Percentiles rank a stretch among this genome's conserved stretches.
These are phyloP conservation scores for Kuraishia cidri DNA, from an alignment of 805 yeast species.

Conservation along the genomic window DNA sequence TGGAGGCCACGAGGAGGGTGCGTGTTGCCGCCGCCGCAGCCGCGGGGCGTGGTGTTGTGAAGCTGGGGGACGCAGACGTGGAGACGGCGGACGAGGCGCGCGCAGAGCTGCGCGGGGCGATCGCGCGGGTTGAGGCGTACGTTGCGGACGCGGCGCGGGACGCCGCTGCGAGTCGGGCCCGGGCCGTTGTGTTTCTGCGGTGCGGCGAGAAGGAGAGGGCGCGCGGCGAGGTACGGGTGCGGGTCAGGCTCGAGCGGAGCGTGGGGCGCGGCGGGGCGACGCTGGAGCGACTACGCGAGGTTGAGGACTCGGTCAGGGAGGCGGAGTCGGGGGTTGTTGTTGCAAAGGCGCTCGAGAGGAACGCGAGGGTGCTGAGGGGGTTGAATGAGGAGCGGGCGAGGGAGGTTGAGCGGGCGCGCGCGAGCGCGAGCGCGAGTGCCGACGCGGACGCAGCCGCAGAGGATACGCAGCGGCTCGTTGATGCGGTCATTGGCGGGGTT, in stretches of 20 bases:
- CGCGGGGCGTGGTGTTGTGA: no score
- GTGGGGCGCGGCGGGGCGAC: conserved; percentile 1
- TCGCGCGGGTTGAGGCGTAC: background rate
- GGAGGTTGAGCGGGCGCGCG: no score
- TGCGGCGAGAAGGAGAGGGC: background rate
- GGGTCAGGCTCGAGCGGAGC: background rate
- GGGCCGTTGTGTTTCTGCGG: background rate
- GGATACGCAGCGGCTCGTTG: conserved; percentile 4
- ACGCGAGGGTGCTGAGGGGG: conserved; percentile 12
- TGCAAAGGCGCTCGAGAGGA: conserved; percentile 12
- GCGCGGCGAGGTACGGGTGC: background rate
- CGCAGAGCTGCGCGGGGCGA: background rate
- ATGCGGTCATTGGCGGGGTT: background rate
- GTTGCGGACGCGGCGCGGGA: background rate
- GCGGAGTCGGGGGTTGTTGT: conserved; percentile 12
- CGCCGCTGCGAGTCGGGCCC: background rate
- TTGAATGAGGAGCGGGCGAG: conserved; percentile 12
- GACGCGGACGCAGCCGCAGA: conserved; percentile 10
- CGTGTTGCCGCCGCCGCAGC: no score
- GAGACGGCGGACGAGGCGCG: background rate
- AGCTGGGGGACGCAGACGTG: background rate
- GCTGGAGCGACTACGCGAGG: conserved; percentile 11
- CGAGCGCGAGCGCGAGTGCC: conserved; percentile 9
- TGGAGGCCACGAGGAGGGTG: no score
- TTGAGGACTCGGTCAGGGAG: conserved; percentile 16